Evolutionary conservation across 164 flowering plant species (phyloP).

Genomic region (Magnolia changhungtana): DNA sequence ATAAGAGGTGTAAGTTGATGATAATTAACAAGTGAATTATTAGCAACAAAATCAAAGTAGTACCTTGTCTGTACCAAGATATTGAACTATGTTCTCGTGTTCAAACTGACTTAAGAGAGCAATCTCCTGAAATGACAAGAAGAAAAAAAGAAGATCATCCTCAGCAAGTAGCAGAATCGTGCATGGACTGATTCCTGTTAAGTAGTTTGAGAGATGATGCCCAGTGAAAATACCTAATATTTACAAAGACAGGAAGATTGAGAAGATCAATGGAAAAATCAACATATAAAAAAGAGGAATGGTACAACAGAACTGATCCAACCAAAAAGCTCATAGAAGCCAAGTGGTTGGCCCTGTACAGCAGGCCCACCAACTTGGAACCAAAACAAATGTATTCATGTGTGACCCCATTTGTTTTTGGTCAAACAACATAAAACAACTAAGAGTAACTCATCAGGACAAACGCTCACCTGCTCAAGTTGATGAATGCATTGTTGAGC

Average conservation of each 20-base stretch:
- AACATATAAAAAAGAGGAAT: neutral
- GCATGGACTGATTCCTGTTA: neutral
- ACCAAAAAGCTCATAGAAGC: neutral
- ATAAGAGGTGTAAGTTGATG: neutral
- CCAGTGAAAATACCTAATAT: neutral
- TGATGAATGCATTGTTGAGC: conserved; percentile 62
- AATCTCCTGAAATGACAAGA: conserved; percentile 59
- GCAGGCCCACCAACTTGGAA: neutral
- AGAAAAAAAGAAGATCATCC: neutral
- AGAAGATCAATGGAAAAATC: neutral
- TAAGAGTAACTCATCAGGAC: neutral
- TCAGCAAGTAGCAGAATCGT: neutral
- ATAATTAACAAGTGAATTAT: neutral
- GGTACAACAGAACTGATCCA: neutral
- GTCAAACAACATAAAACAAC: neutral
- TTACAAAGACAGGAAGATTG: neutral
- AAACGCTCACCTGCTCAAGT: conserved; percentile 75
- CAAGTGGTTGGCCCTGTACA: neutral
- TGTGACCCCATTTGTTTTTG: neutral
- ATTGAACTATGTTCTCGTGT: conserved; percentile 91
- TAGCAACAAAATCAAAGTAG: neutral
- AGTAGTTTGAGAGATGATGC: neutral
- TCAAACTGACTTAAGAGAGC: conserved; percentile 77
- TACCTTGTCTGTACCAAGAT: conserved; percentile 88
- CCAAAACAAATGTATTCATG: neutral